phyloP scores from a whole-genome alignment of 495 filamentous ascomycete species.

The Hypoxylon subgilvum region DNA sequence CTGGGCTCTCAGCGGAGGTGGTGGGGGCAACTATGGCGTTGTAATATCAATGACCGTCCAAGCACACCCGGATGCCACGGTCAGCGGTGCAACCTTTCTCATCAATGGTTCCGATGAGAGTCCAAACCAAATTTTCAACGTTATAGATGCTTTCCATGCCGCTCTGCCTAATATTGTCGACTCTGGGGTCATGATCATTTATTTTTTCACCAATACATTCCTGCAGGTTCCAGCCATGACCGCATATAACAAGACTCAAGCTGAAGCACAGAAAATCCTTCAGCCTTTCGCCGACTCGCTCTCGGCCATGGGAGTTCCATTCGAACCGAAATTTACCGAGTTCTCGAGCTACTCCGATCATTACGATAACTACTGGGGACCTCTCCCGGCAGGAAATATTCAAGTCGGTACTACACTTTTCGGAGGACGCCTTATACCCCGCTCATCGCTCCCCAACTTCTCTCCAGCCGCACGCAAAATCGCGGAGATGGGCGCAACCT shows the following conservation, averaged over 20 bases:
- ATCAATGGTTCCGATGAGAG: slow-evolving; percentile 29
- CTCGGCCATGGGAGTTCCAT: slow-evolving; percentile 18
- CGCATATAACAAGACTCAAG: slow-evolving; percentile 42
- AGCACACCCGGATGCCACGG: slow-evolving; percentile 40
- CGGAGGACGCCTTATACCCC: slow-evolving; percentile 64
- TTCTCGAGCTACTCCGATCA: slow-evolving; percentile 53
- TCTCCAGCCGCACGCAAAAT: slow-evolving; percentile 53
- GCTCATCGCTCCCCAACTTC: slow-evolving; percentile 53
- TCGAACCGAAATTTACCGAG: slow-evolving; percentile 39
- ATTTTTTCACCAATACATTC: slow-evolving; percentile 52
- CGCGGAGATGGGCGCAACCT: slow-evolving; percentile 52
- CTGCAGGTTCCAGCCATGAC: slow-evolving; percentile 51
- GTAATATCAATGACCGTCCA: slow-evolving; percentile 55
- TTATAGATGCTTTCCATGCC: slow-evolving; percentile 49
- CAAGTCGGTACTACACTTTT: slow-evolving; percentile 54
- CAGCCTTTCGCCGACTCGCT: slow-evolving; percentile 39
- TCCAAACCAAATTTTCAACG: slow-evolving; percentile 48
- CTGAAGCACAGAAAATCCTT: slow-evolving; percentile 40
- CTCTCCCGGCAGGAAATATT: slow-evolving; percentile 43
- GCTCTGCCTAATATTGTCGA: slow-evolving; percentile 55
- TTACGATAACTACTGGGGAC: slow-evolving; percentile 48
- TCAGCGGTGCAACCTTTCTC: slow-evolving; percentile 35
- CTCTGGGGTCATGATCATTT: slow-evolving; percentile 59
- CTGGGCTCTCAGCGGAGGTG: slow-evolving; percentile 67
- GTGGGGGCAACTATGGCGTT: slow-evolving; percentile 60